Evolutionary conservation across 345 rosid genomes (phyloP), one percentile per base, ranked within the genome.

Genomic region (Brassica napus): DNA sequence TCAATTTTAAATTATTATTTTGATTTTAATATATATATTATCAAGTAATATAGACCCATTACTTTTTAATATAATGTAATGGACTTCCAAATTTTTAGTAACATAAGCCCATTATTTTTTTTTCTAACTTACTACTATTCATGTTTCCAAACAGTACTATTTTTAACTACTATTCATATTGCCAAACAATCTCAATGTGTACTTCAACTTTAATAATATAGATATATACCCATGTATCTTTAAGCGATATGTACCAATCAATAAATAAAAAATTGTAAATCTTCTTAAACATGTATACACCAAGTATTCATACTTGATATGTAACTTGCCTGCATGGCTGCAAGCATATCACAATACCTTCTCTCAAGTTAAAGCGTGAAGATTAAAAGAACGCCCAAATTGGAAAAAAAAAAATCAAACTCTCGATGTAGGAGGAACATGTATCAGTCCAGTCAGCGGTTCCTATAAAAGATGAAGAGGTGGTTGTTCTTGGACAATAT

Each of bases 401-500:
- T 93, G 86, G 82, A 39, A 2, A 37, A 31, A 18, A 39, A 3
- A 39, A 39, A 35, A 8, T 39, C 12, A 39, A 39, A 39, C 47
- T 39, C 47, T 39, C 47, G 12, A 39, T 39, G 47, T 39, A 39
- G 47, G 3, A 39, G 12, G 47, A 39, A 9, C 47, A 39, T 39
- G 47, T 9, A 39, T 39, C 12, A 39, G 12, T 9, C 47, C 47
- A 39, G 8, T 93, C 98, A 0, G 93, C 93, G 77, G 85, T 89
- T 77, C 94, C 99, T 9, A 91, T 95, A 74, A 90, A 81, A 63
- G 97, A 93, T 73, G 93, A 95, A 32, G 99, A 95, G 75, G 94
- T 91, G 73, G 3, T 37, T 37, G 93, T 93, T 81, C 96, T 95
- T 59, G 99, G 99, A 83, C 98, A 95, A 60, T 91, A 95, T 68